Evolutionary conservation across 1,139 yeast genomes (phyloP), one percentile per base, ranked within the genome.

Genomic region (Kluyveromyces marxianus): DNA sequence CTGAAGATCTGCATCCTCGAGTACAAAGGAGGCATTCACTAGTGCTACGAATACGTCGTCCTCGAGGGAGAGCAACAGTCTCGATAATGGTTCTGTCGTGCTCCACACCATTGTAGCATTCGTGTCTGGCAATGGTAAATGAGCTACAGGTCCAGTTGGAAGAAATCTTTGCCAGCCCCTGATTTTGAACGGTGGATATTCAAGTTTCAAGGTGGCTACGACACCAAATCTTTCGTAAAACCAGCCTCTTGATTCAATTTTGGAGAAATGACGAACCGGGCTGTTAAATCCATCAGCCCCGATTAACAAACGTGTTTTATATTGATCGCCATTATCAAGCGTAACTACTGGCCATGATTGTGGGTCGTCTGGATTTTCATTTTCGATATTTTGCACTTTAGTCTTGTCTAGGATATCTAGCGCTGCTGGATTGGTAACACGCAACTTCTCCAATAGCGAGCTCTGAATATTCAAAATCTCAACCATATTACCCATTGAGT

Each of bases 261-360:
- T 80, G 0, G 97, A 84, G 60, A 77, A 90, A 52, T 77, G 73
- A 40, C 97, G 75, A 3, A 86, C 98, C 0, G 97, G 97, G 0
- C 97, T 89, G 65, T 90, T 88, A 62, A 81, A 88, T 0, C 99
- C 99, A 63, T 92, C 98, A 25, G 97, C 96, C 7, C 99, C 99
- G 10, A 90, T 79, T 34, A 92, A 71, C 26, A 92, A 70, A 49
- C 97, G 71, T 0, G 97, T 76, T 56, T 77, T 77, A 42, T 83
- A 69, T 14, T 62, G 55, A 14, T 76, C 75, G 1, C 96, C 97
- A 50, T 78, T 76, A 25, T 79, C 78, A 25, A 92, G 70, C 27
- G 76, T 72, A 3, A 92, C 80, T 4, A 81, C 63, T 0, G 97
- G 97, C 96, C 96, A 88, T 44, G 79, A 78, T 37, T 70, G 66